Percentiles rank a stretch among this genome's conserved stretches.
phyloP scores from a whole-genome alignment of 2,329 filamentous ascomycete genomes.

The Eutypella sp. region DNA sequence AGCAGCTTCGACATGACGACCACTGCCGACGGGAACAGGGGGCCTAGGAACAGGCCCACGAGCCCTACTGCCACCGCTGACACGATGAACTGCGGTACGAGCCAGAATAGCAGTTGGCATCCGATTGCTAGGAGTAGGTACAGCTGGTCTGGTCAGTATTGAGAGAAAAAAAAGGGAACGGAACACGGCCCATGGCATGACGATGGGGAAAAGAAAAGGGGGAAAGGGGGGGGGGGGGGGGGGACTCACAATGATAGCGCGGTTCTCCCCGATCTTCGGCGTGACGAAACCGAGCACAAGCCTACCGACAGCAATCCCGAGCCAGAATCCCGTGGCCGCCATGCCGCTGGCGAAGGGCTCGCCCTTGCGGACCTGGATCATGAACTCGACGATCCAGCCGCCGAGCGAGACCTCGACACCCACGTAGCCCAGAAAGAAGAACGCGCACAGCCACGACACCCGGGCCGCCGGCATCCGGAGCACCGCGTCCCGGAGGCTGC shows the following conservation, averaged over 20 bases:
- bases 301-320: slow-evolving; percentile 69
- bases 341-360: slow-evolving; percentile 66
- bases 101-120: slow-evolving; percentile 72
- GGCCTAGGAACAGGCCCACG: slow-evolving; percentile 75
- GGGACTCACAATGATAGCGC: slow-evolving; percentile 43
- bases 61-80: slow-evolving; percentile 67
- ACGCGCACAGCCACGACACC: slow-evolving; percentile 64
- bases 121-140: slow-evolving; percentile 63
- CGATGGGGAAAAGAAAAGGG: not conserved
- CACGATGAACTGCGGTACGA: slow-evolving; percentile 72
- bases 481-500: slow-evolving; percentile 33
- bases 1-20: slow-evolving; percentile 65
- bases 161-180: no score
- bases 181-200: no score
- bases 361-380: slow-evolving; percentile 69
- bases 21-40: slow-evolving; percentile 69
- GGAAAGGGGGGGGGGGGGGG: not conserved
- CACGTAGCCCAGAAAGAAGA: slow-evolving; percentile 73
- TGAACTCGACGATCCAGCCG: slow-evolving; percentile 82
- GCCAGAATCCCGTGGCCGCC: slow-evolving; percentile 75
- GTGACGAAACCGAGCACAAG: slow-evolving; percentile 71
- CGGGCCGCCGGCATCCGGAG: slow-evolving; percentile 37
- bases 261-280: slow-evolving; percentile 63
- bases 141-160: slow-evolving; percentile 25
- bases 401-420: slow-evolving; percentile 71